Evolutionary conservation across 805 yeast species (phyloP), one percentile per base, ranked within the genome.

Genomic region (Millerozyma miso): DNA sequence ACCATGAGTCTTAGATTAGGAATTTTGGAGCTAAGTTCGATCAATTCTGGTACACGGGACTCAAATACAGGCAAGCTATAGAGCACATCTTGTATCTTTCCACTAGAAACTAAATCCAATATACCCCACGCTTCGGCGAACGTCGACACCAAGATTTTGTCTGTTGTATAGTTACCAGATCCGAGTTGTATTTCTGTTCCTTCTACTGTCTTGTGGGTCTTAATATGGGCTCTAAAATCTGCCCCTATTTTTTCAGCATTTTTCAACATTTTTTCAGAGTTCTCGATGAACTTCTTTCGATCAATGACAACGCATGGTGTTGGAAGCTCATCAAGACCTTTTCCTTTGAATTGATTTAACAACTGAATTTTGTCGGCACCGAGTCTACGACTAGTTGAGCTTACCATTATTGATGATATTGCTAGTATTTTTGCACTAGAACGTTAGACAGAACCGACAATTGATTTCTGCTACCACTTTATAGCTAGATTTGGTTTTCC

Each of bases 151-250:
- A 85, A 80, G 19, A 84, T 71, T 37, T 74, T 68, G 38, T 69
- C 66, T 15, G 80, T 70, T 26, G 56, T 62, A n/a, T 38, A 44
- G 1, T 69, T 64, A n/a, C 47, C 37, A 1, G 54, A 40, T 4
- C 72, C 74, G 55, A 82, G 56, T 60, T 82, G 85, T 34, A 75
- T 57, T 17, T 59, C 51, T 2, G 80, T 65, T 4, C 86, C 89
- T 50, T 81, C 84, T 7, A 68, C 49, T 1, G 85, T 74, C 58
- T 86, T 85, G 58, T 83, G 89, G 0, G 93, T 86, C 59, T 85
- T 85, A 17, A 85, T 79, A 56, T 85, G 89, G 3, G 85, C 83
- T 45, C 95, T 68, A 56, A 85, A 84, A 15, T 59, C 65, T 4
- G 69, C 67, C 2, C 52, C 46, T 19, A 80, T 52, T 1, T 56